A percentile compares a stretch with the other conserved stretches of the same genome.
Conservation (phyloP, 371 early-diverging fungal species). For the Nematocida sp. region DNA sequence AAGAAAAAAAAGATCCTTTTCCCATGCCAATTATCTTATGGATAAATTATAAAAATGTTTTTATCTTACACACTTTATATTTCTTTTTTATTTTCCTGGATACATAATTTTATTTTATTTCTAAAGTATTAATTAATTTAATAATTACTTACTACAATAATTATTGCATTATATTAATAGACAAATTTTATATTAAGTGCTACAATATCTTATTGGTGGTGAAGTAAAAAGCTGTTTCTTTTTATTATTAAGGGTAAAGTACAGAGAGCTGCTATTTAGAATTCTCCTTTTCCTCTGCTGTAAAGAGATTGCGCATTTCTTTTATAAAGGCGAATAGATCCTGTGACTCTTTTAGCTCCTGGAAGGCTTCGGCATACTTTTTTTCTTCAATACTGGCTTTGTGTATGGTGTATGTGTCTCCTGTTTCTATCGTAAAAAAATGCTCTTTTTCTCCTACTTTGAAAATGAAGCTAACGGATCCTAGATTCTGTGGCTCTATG, state of each 20-base stretch:
- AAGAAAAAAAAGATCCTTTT: conserved; percentile 1
- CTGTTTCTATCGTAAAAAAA: conserved; percentile 19
- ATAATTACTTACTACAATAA: too few species aligned
- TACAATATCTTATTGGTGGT: too few species aligned
- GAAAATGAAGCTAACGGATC: conserved; percentile 34
- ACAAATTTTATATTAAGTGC: too few species aligned
- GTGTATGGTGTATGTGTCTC: conserved; percentile 37
- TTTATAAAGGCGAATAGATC: conserved; percentile 43
- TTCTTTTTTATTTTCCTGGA: too few species aligned
- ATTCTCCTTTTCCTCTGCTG: conserved; percentile 1
- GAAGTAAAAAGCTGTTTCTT: neutral
- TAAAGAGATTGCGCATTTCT: conserved; percentile 29
- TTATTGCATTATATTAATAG: too few species aligned
- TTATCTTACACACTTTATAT: too few species aligned
- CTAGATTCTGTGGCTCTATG: conserved; percentile 12
- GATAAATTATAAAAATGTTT: too few species aligned
- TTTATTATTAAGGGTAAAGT: neutral
- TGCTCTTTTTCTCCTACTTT: neutral
- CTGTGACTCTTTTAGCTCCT: conserved; percentile 5
- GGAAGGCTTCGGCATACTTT: conserved; percentile 15
- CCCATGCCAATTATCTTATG: conserved; percentile 35
- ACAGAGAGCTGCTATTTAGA: neutral
- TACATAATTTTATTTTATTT: too few species aligned
- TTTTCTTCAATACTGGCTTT: conserved; percentile 25
- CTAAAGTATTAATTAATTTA: too few species aligned